Evolutionary conservation across 805 yeast genomes (phyloP).

Genomic region (Starmerella powellii): DNA sequence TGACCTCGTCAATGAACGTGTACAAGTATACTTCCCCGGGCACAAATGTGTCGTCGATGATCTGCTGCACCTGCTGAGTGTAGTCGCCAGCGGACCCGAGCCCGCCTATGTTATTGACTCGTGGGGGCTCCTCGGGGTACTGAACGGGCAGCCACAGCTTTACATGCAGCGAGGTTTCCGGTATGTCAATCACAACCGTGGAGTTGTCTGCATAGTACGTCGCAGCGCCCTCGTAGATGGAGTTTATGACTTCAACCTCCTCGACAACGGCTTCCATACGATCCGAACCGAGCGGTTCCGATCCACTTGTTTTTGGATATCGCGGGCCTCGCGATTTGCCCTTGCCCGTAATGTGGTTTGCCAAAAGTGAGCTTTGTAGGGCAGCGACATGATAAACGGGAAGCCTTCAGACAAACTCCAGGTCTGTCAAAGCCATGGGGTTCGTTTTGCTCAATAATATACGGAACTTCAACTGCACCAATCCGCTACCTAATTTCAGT

Average conservation of each 20-base stretch:
- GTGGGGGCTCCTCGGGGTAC: constrained; percentile 62
- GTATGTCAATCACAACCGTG: constrained; percentile 29
- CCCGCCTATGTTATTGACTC: constrained; percentile 43
- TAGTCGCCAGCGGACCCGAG: constrained; percentile 37
- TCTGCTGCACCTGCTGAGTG: constrained; percentile 37
- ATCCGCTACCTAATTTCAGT: no score
- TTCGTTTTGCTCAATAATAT: no score
- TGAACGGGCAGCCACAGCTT: constrained; percentile 57
- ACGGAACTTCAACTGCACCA: no score
- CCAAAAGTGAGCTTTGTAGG: no score
- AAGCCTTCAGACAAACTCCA: no score
- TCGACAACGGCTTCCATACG: constrained; percentile 35
- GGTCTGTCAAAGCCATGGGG: no score
- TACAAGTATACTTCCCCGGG: constrained; percentile 65
- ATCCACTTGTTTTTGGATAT: no score
- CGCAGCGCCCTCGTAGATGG: constrained; percentile 66
- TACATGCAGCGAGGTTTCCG: constrained; percentile 47
- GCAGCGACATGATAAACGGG: no score
- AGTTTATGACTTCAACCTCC: constrained; percentile 72
- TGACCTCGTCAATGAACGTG: constrained; percentile 50
- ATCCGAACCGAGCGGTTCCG: neutral
- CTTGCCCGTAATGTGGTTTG: no score
- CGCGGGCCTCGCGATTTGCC: no score
- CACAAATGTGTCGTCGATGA: constrained; percentile 41
- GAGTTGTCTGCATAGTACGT: neutral